These are phyloP conservation scores for Boehmeria nivea DNA, from an alignment of 306 rosid species.

Conservation along the genomic window DNA sequence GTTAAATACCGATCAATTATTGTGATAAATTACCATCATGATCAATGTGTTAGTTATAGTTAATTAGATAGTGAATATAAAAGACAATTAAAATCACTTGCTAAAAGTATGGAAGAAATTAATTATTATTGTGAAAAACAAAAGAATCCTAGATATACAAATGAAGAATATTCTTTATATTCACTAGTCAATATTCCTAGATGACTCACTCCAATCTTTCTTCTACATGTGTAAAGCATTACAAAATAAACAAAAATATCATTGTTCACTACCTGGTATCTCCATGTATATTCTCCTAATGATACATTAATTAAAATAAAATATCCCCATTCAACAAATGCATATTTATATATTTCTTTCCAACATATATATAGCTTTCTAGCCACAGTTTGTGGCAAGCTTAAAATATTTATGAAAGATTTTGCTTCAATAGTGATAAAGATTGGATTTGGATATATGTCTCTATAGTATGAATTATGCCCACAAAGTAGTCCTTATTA, in stretches of 20 bases:
- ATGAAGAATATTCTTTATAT: constrained; percentile 4
- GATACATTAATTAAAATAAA: too few relatives aligned
- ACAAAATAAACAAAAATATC: constrained; percentile 11
- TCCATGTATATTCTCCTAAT: too few relatives aligned
- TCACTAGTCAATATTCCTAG: background rate
- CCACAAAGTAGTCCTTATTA: too few relatives aligned
- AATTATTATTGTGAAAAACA: background rate
- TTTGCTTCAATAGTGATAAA: background rate
- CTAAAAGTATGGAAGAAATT: background rate
- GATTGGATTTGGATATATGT: background rate
- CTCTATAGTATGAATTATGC: too few relatives aligned
- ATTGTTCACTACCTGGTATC: background rate
- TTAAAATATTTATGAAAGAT: constrained; percentile 6
- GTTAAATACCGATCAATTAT: background rate
- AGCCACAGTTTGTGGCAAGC: constrained; percentile 1
- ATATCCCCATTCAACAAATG: too few relatives aligned
- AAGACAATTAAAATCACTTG: too few relatives aligned
- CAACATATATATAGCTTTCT: background rate
- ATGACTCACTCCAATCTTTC: background rate
- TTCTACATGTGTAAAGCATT: background rate
- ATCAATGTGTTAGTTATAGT: background rate
- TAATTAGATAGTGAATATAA: too few relatives aligned
- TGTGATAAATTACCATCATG: background rate
- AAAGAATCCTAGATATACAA: background rate
- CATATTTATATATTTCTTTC: background rate